These are phyloP conservation scores for Chenopodium album DNA, from an alignment of 148 eudicot species.

Conservation along the genomic window DNA sequence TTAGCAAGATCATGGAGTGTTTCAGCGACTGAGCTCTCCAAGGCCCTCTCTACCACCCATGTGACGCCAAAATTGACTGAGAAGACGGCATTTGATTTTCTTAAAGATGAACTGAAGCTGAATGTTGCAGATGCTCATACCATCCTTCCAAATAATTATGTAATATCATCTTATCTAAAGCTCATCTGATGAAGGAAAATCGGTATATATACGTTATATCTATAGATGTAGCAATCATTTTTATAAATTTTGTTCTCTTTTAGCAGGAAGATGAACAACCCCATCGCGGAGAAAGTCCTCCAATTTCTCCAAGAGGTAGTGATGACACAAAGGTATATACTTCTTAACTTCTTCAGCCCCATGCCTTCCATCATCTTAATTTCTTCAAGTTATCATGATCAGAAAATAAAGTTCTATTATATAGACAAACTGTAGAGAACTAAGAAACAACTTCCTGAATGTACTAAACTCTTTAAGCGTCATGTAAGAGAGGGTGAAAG, in stretches of 20 bases:
- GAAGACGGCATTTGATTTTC: constrained; percentile 29
- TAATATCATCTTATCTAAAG: constrained; percentile 19
- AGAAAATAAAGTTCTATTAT: background rate
- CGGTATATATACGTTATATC: background rate
- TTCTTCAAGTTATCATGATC: background rate
- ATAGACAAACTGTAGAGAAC: background rate
- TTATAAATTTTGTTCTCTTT: constrained; percentile 16
- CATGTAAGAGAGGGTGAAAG: constrained; percentile 3
- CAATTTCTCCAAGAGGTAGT: constrained; percentile 63
- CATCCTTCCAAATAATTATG: constrained; percentile 40
- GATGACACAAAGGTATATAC: constrained; percentile 63
- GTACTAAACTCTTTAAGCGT: background rate
- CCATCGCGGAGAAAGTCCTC: constrained; percentile 51
- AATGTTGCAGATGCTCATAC: constrained; percentile 14
- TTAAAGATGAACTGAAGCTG: constrained; percentile 27
- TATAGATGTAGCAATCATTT: background rate
- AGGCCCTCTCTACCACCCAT: constrained; percentile 52
- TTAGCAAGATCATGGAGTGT: constrained; percentile 91
- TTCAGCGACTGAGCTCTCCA: constrained; percentile 72
- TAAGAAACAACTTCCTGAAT: background rate
- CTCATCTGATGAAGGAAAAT: background rate
- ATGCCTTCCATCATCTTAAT: background rate
- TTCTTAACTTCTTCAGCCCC: background rate
- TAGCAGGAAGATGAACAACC: constrained; percentile 40
- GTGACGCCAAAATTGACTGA: constrained; percentile 24